Conservation (phyloP, 176 grass and related monocot species). For the Eleusine coracana region DNA sequence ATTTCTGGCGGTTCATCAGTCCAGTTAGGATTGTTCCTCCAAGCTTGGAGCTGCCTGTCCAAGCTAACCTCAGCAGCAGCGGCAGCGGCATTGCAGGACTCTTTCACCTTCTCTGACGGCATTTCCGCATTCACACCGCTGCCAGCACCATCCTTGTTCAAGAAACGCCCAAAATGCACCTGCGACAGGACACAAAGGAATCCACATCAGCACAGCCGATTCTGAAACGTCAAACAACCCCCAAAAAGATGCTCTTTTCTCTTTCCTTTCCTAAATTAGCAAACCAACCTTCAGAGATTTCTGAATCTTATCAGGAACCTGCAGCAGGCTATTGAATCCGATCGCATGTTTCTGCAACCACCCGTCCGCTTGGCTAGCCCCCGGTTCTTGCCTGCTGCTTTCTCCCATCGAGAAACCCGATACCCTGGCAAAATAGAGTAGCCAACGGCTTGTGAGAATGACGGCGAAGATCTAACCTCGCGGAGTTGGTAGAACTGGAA, state of each 20-base stretch:
- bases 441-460: neutral
- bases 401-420: conserved; percentile 50
- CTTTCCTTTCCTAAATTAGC: neutral
- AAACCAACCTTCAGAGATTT: conserved; percentile 57
- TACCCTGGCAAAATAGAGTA: neutral
- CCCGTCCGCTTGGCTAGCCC: neutral
- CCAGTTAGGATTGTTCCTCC: conserved; percentile 75
- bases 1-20: conserved; percentile 67
- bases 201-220: neutral
- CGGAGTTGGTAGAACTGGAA: neutral
- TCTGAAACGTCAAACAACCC: neutral
- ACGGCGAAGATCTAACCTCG: conserved; percentile 20
- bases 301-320: conserved; percentile 66
- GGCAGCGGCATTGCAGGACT: conserved; percentile 7
- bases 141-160: conserved; percentile 35
- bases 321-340: conserved; percentile 48
- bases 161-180: conserved; percentile 62
- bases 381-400: conserved; percentile 29
- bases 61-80: conserved; percentile 52
- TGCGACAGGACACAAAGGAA: conserved; percentile 20
- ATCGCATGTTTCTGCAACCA: conserved; percentile 17
- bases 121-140: conserved; percentile 16
- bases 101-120: conserved; percentile 22
- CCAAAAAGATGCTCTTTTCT: neutral
- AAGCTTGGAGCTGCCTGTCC: conserved; percentile 75